Evolutionary conservation across 2,329 filamentous ascomycete species (phyloP).

Genomic region (Colletotrichum gloeosporioides): DNA sequence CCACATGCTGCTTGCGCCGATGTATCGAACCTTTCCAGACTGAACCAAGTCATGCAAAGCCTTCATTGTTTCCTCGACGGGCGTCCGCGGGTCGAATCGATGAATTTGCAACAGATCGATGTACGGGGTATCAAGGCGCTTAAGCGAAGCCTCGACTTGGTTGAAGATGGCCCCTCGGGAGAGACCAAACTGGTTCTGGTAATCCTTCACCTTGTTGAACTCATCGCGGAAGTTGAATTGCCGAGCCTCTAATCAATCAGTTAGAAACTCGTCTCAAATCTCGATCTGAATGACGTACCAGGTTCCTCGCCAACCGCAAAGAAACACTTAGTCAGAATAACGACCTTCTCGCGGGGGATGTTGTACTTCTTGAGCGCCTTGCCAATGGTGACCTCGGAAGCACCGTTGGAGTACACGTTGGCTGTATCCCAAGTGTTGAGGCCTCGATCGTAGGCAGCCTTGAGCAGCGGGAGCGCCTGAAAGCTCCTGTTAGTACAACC

Average conservation of each 20-base stretch:
- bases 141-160: constrained; percentile 64
- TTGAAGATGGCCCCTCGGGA: constrained; percentile 70
- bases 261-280: rapidly evolving
- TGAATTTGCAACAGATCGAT: constrained; percentile 68
- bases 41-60: constrained; percentile 65
- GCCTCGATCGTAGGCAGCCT: constrained; percentile 67
- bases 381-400: constrained; percentile 58
- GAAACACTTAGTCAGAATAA: constrained; percentile 63
- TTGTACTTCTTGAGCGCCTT: constrained; percentile 66
- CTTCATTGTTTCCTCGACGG: constrained; percentile 66
- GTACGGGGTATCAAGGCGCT: constrained; percentile 59
- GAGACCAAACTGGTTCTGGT: constrained; percentile 48
- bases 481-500: not conserved
- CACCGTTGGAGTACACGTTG: constrained; percentile 62
- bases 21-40: constrained; percentile 61
- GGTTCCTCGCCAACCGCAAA: constrained; percentile 54
- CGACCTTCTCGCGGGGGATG: constrained; percentile 60
- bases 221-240: constrained; percentile 27
- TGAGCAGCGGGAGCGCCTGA: constrained; percentile 61
- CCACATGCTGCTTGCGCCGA: constrained; percentile 56
- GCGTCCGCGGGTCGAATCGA: constrained; percentile 55
- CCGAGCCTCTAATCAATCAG: constrained; percentile 1
- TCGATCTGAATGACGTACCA: constrained; percentile 24
- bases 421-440: constrained; percentile 66
- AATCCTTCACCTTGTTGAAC: constrained; percentile 29